Evolutionary conservation across 2,329 filamentous ascomycete species (phyloP), one percentile per base, ranked within the genome.

Genomic region (Aspergillus sp.): DNA sequence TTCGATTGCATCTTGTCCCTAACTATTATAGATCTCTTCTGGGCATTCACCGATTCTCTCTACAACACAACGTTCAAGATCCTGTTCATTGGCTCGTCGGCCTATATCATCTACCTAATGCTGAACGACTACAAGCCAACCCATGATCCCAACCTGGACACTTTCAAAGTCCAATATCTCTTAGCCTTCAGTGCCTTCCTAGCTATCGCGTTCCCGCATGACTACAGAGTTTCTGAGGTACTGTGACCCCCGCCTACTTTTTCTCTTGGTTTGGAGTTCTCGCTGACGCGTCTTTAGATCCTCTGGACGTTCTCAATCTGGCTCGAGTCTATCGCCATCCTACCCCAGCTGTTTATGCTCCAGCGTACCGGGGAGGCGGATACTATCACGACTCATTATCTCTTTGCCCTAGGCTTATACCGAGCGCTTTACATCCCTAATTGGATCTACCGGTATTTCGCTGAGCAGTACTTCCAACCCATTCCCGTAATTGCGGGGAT

Each of bases 371-470:
- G 95, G 67, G 94, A 98, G 80, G 96, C 95, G 11, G 95, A 99
- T 80, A 97, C 95, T n/a, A 99, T 99, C 73, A 99, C 95, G 12
- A 96, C 93, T 1, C 94, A 99, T 79, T 99, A 99, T 77, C 85
- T 99, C 47, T 96, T 96, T 73, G 94, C 96, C 14, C 83, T 99
- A 42, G 95, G 95, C 36, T 82, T 89, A 63, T 99, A 99, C 81
- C 85, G 95, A 58, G 91, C 93, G 3, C 83, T 99, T 58, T 99
- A 99, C 79, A 99, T 99, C 68, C 95, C 95, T 66, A 99, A 99
- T 81, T 99, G 95, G 95, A 87, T 98, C 70, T 98, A 91, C 79
- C 85, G 95, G 57, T 98, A 94, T 79, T 85, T 90, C 68, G 84
- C 85, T 54, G 92, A 96, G 76, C 81, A 85, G 54, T 89, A 92